Evolutionary conservation across 1,284 basidiomycete species (phyloP).

Genomic region (Ustilago shanxiensis): DNA sequence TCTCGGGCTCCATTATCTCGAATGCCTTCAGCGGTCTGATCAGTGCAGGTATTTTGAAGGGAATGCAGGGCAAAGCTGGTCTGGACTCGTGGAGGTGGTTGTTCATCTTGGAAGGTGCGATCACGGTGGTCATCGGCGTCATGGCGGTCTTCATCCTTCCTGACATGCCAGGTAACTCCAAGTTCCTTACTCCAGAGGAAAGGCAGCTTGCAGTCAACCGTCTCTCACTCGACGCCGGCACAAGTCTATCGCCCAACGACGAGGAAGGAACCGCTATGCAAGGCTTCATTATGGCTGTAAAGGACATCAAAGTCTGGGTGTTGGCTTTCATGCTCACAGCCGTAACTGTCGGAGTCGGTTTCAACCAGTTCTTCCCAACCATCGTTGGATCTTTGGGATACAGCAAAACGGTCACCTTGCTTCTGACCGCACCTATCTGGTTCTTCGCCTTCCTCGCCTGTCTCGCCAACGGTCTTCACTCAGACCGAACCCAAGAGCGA

Average conservation of each 20-base stretch:
- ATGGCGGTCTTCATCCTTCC: slow-evolving; percentile 48
- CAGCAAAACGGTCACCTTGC: slow-evolving; percentile 47
- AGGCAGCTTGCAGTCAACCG: slow-evolving; percentile 49
- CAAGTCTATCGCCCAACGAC: slow-evolving; percentile 74
- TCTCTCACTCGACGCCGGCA: slow-evolving; percentile 74
- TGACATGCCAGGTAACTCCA: slow-evolving; percentile 58
- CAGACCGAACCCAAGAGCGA: slow-evolving; percentile 49
- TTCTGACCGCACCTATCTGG: slow-evolving; percentile 58
- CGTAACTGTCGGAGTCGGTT: slow-evolving; percentile 33
- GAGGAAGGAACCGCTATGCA: slow-evolving; percentile 72
- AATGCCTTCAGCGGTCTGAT: slow-evolving; percentile 65
- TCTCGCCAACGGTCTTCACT: slow-evolving; percentile 57
- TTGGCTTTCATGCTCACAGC: slow-evolving; percentile 54
- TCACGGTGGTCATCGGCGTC: slow-evolving; percentile 44
- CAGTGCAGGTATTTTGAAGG: slow-evolving; percentile 46
- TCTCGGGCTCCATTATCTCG: slow-evolving; percentile 58
- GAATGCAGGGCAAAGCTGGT: slow-evolving; percentile 42
- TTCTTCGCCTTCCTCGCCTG: slow-evolving; percentile 57
- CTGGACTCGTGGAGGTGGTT: slow-evolving; percentile 60
- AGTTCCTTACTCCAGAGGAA: slow-evolving; percentile 47
- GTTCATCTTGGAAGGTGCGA: slow-evolving; percentile 58
- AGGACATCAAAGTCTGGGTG: slow-evolving; percentile 55
- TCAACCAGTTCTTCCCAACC: slow-evolving; percentile 69
- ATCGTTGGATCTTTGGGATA: slow-evolving; percentile 56
- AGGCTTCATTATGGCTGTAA: slow-evolving; percentile 49